A percentile compares a stretch with the other conserved stretches of the same genome.
These are phyloP conservation scores for Graphiopsis chlorocephala DNA, from an alignment of 2,329 filamentous ascomycete genomes.

Conservation along the genomic window DNA sequence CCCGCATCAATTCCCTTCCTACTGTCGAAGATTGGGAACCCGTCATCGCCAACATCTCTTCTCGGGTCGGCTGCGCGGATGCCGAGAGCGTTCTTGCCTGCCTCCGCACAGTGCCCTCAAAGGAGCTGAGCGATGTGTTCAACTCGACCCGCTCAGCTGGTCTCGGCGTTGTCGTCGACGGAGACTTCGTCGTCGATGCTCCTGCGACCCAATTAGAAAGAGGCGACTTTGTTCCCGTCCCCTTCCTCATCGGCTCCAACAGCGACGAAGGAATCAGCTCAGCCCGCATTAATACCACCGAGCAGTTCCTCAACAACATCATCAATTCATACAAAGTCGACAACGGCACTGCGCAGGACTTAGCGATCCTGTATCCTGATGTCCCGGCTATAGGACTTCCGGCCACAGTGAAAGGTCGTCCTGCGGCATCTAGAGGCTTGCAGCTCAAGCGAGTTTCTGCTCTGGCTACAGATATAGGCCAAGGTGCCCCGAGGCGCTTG, in stretches of 20 bases:
- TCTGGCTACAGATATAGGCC: conserved; percentile 23
- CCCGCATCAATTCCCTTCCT: conserved; percentile 19
- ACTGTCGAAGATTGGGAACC: conserved; percentile 25
- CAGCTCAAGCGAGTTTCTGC: conserved; percentile 26
- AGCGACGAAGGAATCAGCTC: conserved; percentile 27
- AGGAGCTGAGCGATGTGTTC: conserved; percentile 25
- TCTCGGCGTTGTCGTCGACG: conserved; percentile 26
- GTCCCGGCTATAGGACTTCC: conserved; percentile 28
- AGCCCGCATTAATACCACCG: conserved; percentile 24
- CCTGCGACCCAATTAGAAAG: conserved; percentile 22
- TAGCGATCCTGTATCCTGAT: conserved; percentile 33
- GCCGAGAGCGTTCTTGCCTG: conserved; percentile 37
- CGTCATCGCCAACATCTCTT: conserved; percentile 29
- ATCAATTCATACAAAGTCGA: conserved; percentile 22
- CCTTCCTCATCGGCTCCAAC: conserved; percentile 28
- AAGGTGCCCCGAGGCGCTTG: conserved; percentile 20
- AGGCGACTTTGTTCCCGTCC: conserved; percentile 28
- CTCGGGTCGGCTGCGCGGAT: conserved; percentile 22
- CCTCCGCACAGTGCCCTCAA: conserved; percentile 23
- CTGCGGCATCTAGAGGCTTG: conserved; percentile 21
- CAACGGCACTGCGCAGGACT: conserved; percentile 36
- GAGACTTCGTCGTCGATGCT: conserved; percentile 26
- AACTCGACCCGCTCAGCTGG: conserved; percentile 25
- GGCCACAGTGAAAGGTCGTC: conserved; percentile 20
- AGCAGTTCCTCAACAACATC: conserved; percentile 23